Percentiles rank a stretch among this genome's conserved stretches.
These are phyloP conservation scores for Microascus cirrosus DNA, from an alignment of 2,329 filamentous ascomycete species.

Conservation along the genomic window DNA sequence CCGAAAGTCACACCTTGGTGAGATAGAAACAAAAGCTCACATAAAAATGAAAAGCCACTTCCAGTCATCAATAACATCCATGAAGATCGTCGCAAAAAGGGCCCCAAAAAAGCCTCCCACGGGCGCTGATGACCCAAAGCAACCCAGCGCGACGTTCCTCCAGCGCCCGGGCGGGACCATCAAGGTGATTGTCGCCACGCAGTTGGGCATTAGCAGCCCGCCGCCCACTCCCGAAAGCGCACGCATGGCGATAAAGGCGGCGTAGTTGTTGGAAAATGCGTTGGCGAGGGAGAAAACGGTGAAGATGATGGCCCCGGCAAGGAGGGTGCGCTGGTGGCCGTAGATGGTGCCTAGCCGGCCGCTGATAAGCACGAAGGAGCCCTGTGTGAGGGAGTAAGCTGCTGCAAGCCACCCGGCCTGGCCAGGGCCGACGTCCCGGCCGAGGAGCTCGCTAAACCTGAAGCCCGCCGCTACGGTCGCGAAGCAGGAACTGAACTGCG, in stretches of 20 bases:
- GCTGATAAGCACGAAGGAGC: slow-evolving; percentile 46
- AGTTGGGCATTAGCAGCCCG: slow-evolving; percentile 53
- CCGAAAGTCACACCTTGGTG: neutral
- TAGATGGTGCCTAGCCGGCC: slow-evolving; percentile 47
- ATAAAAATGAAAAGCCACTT: slow-evolving; percentile 25
- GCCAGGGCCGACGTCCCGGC: slow-evolving; percentile 15
- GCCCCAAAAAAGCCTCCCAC: slow-evolving; percentile 31
- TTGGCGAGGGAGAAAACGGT: slow-evolving; percentile 29
- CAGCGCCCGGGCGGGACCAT: slow-evolving; percentile 43
- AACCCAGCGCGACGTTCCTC: slow-evolving; percentile 49
- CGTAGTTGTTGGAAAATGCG: slow-evolving; percentile 13
- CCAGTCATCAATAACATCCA: slow-evolving; percentile 27
- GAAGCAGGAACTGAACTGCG: slow-evolving; percentile 17
- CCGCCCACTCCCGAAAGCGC: slow-evolving; percentile 51
- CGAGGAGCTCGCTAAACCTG: slow-evolving; percentile 15
- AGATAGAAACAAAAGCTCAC: neutral
- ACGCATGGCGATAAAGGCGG: slow-evolving; percentile 25
- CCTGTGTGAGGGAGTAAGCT: slow-evolving; percentile 32
- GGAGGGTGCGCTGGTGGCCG: slow-evolving; percentile 43
- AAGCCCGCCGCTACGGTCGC: slow-evolving; percentile 17
- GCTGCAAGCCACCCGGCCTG: slow-evolving; percentile 27
- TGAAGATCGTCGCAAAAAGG: slow-evolving; percentile 25
- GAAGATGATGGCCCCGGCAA: slow-evolving; percentile 44
- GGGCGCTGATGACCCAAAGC: slow-evolving; percentile 35
- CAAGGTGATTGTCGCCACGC: slow-evolving; percentile 47